Percentiles rank a stretch among this genome's conserved stretches.
These are phyloP conservation scores for Phytopythium vexans DNA, from an alignment of 352 stramenopile species.

Conservation along the genomic window DNA sequence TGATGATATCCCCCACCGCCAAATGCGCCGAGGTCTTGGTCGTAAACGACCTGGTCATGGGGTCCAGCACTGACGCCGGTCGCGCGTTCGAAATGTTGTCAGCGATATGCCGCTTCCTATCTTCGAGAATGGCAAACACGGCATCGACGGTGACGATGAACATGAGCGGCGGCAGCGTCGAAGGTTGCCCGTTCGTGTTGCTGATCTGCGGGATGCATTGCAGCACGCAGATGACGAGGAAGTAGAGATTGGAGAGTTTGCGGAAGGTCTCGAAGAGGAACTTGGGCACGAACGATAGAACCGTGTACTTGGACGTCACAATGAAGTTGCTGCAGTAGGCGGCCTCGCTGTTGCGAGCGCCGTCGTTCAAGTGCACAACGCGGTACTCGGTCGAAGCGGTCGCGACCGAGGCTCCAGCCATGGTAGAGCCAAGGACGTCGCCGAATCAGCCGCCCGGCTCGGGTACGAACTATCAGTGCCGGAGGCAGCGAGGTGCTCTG, in stretches of 20 bases:
- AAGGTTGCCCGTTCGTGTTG: conserved; percentile 86
- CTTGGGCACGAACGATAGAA: conserved; percentile 85
- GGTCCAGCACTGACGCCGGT: conserved; percentile 59
- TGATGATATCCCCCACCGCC: conserved; percentile 82
- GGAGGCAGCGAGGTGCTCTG: too few species aligned
- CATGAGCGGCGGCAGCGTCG: conserved; percentile 82
- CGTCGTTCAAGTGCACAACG: conserved; percentile 58
- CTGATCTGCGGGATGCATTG: conserved; percentile 88
- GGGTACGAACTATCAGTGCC: too few species aligned
- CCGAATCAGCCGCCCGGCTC: too few species aligned
- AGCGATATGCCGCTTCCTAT: conserved; percentile 81
- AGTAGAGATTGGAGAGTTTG: conserved; percentile 93
- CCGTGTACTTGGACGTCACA: conserved; percentile 90
- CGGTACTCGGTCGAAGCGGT: conserved; percentile 35
- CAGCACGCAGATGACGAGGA: conserved; percentile 87
- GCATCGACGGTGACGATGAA: conserved; percentile 91
- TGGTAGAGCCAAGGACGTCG: too few species aligned
- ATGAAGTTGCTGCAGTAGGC: conserved; percentile 88
- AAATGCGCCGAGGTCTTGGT: conserved; percentile 75
- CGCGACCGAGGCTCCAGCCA: neutral
- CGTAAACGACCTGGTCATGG: conserved; percentile 37
- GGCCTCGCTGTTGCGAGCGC: conserved; percentile 45
- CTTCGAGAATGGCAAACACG: conserved; percentile 87
- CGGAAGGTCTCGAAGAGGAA: conserved; percentile 91
- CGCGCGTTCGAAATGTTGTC: conserved; percentile 83